These are phyloP conservation scores for Phyllosticta citribraziliensis DNA, from an alignment of 2,329 filamentous ascomycete species.

Conservation along the genomic window DNA sequence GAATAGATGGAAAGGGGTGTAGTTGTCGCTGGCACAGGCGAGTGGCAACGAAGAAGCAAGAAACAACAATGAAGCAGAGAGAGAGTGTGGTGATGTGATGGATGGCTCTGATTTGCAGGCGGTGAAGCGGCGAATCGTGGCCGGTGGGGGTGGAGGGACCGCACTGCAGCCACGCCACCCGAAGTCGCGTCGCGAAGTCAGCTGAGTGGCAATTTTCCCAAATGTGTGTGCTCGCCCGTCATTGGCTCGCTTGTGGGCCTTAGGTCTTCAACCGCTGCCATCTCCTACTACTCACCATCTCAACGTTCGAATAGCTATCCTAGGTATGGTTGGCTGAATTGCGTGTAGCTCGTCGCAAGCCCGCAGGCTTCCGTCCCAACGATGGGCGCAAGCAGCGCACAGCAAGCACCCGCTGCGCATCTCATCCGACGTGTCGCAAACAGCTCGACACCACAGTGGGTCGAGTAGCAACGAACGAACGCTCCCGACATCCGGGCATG, in stretches of 20 bases:
- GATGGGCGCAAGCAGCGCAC: no score
- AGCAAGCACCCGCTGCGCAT: no score
- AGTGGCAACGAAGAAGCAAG: not conserved
- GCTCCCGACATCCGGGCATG: no score
- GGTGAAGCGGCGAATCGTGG: not conserved
- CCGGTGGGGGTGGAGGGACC: not conserved
- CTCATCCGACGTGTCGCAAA: no score
- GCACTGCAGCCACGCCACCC: not conserved
- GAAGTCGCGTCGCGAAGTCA: not conserved
- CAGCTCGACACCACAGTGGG: no score
- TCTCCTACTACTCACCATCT: no score
- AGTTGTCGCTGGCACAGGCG: not conserved
- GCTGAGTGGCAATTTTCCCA: not conserved
- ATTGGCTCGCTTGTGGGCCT: not conserved
- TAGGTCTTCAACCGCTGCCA: no score
- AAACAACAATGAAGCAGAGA: not conserved
- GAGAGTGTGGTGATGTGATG: not conserved
- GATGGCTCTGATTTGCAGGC: not conserved
- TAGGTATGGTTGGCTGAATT: no score
- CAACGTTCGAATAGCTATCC: no score
- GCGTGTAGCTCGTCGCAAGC: no score
- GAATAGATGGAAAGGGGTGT: not conserved
- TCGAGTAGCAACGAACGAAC: no score
- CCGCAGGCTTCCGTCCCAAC: no score
- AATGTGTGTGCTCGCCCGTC: not conserved